Conservation (phyloP, 176 grass and related monocot species). For the Canna indica region DNA sequence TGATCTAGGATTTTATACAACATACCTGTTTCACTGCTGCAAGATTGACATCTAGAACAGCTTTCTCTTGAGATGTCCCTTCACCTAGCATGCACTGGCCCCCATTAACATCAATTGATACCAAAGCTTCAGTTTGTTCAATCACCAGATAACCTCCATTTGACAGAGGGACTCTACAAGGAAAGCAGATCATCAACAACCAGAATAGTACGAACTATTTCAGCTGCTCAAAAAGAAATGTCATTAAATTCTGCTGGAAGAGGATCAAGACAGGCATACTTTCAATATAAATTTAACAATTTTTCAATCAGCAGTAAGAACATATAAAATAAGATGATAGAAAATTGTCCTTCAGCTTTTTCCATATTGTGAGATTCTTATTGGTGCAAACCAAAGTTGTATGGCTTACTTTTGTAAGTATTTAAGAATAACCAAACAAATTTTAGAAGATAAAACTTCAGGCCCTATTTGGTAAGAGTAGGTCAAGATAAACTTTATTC, state of each 20-base stretch:
- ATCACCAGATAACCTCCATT: conserved; percentile 92
- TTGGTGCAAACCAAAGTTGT: too few relatives aligned
- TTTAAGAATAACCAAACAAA: too few relatives aligned
- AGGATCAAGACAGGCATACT: background rate
- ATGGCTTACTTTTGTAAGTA: too few relatives aligned
- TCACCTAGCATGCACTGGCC: conserved; percentile 74
- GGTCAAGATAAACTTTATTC: too few relatives aligned
- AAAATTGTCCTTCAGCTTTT: background rate
- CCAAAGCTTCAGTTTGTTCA: conserved; percentile 92
- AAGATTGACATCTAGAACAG: conserved; percentile 79
- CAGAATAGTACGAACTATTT: conserved; percentile 7
- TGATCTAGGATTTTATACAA: conserved; percentile 8
- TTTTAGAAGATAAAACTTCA: too few relatives aligned
- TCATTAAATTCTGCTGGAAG: background rate
- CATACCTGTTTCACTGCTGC: conserved; percentile 96
- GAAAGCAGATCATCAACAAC: conserved; percentile 20
- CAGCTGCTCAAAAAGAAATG: background rate
- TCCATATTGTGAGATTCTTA: too few relatives aligned
- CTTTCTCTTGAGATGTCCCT: conserved; percentile 71
- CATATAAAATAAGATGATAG: background rate
- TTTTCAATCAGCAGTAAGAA: background rate
- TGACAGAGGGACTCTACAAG: conserved; percentile 57
- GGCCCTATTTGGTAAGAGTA: too few relatives aligned
- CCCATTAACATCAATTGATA: conserved; percentile 95
- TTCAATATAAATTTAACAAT: background rate